Conservation (phyloP, 2,329 filamentous ascomycete genomes). For the Cladosporium sp. region DNA sequence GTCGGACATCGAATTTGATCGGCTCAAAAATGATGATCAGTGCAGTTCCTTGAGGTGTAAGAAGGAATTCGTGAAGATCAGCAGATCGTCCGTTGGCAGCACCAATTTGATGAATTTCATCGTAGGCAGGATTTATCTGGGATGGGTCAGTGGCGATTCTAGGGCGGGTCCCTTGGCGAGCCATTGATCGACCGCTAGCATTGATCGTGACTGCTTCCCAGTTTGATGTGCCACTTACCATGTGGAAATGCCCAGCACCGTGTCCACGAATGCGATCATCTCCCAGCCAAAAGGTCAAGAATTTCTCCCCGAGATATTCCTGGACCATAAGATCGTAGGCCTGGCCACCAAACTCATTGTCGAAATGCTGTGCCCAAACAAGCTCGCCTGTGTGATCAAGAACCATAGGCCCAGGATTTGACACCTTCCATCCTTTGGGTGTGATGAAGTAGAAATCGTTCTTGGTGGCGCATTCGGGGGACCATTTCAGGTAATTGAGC, state of each 20-base stretch:
- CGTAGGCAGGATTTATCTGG: slow-evolving; percentile 36
- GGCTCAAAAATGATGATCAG: slow-evolving; percentile 42
- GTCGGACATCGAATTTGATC: slow-evolving; percentile 20
- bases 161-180: no score
- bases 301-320: slow-evolving; percentile 32
- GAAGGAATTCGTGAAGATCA: slow-evolving; percentile 42
- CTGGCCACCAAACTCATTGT: slow-evolving; percentile 30
- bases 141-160: no score
- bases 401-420: slow-evolving; percentile 30
- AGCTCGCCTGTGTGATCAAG: slow-evolving; percentile 27
- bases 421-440: slow-evolving; percentile 28
- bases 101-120: slow-evolving; percentile 37
- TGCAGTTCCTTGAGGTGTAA: slow-evolving; percentile 40
- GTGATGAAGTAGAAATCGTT: slow-evolving; percentile 31
- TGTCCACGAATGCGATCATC: slow-evolving; percentile 34
- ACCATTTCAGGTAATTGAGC: slow-evolving; percentile 27
- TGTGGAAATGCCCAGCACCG: slow-evolving; percentile 31
- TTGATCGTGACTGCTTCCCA: no score
- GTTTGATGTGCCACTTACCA: no score
- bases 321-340: slow-evolving; percentile 35
- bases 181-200: no score
- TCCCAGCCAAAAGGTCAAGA: slow-evolving; percentile 37
- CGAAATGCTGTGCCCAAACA: slow-evolving; percentile 30
- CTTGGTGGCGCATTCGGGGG: slow-evolving; percentile 21
- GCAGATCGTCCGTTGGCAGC: slow-evolving; percentile 33